Evolutionary conservation across 768 basidiomycete genomes (phyloP).

Genomic region (Calocera cornea): DNA sequence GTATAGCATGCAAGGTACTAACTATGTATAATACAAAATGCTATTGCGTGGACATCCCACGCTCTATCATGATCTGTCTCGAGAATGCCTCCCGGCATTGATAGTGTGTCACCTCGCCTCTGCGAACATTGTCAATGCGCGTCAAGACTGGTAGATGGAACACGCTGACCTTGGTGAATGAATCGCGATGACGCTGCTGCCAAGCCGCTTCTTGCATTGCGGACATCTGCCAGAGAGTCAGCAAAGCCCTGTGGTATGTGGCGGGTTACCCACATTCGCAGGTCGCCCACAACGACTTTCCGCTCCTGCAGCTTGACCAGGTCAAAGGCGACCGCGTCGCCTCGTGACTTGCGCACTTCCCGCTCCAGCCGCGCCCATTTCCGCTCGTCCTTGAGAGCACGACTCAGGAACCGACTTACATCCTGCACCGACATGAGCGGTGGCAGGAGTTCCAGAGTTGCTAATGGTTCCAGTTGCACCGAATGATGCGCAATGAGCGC

Average conservation of each 20-base stretch:
- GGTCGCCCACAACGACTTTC: constrained; percentile 80
- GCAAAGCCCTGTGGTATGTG: neutral
- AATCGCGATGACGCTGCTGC: constrained; percentile 85
- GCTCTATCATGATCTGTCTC: neutral
- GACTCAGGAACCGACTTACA: constrained; percentile 61
- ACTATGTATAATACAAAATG: neutral
- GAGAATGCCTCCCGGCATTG: constrained; percentile 84
- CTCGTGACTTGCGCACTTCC: constrained; percentile 56
- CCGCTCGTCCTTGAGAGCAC: constrained; percentile 48
- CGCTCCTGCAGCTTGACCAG: constrained; percentile 66
- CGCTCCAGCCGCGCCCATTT: constrained; percentile 60
- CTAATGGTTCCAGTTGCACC: constrained; percentile 63
- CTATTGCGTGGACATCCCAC: neutral
- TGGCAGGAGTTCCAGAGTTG: constrained; percentile 75
- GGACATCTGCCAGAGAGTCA: constrained; percentile 51
- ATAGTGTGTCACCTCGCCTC: constrained; percentile 93
- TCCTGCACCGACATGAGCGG: constrained; percentile 78
- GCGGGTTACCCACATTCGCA: constrained; percentile 59
- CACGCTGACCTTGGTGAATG: constrained; percentile 65
- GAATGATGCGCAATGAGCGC: constrained; percentile 78
- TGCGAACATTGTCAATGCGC: constrained; percentile 21
- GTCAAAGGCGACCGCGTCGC: constrained; percentile 58
- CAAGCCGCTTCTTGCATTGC: constrained; percentile 87
- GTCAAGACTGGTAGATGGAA: neutral
- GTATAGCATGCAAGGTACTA: neutral